Conservation (phyloP, 257 asterid species). For the Fraxinus quadrangulata region DNA sequence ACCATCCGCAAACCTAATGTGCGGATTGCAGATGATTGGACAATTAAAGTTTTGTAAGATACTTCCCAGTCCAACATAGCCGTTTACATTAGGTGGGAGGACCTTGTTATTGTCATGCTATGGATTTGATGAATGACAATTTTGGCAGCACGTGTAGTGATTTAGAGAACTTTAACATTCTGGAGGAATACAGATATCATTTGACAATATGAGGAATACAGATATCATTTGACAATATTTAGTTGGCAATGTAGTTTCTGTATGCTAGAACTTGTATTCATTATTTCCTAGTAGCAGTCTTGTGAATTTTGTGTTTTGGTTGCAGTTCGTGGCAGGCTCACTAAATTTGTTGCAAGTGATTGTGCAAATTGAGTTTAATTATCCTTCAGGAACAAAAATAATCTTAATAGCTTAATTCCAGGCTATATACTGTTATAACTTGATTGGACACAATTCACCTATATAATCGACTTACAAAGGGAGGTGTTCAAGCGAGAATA, state of each 20-base stretch:
- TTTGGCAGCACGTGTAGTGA: not conserved
- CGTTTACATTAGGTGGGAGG: slow-evolving; percentile 20
- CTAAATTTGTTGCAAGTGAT: not conserved
- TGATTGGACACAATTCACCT: not conserved
- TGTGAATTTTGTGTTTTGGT: slow-evolving; percentile 9
- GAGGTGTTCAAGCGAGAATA: not conserved
- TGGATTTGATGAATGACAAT: slow-evolving; percentile 3
- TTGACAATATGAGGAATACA: too few species aligned
- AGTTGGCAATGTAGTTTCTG: not conserved
- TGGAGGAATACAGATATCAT: too few species aligned
- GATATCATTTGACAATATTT: not conserved
- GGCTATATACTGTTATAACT: not conserved
- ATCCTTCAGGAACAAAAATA: not conserved
- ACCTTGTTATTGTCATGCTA: slow-evolving; percentile 16
- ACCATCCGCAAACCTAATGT: slow-evolving; percentile 86
- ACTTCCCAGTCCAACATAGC: slow-evolving; percentile 19
- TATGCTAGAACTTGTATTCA: not conserved
- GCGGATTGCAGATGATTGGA: slow-evolving; percentile 67
- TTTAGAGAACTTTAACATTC: slow-evolving; percentile 7
- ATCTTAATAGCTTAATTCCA: not conserved
- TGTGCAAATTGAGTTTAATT: not conserved
- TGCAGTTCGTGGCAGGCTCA: not conserved
- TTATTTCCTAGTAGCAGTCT: not conserved
- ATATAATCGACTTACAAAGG: too few species aligned
- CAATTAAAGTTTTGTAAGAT: slow-evolving; percentile 59